A percentile compares a stretch with the other conserved stretches of the same genome.
Evolutionary conservation across 352 stramenopile genomes (phyloP).

Genomic region (Pythium sukuiense): DNA sequence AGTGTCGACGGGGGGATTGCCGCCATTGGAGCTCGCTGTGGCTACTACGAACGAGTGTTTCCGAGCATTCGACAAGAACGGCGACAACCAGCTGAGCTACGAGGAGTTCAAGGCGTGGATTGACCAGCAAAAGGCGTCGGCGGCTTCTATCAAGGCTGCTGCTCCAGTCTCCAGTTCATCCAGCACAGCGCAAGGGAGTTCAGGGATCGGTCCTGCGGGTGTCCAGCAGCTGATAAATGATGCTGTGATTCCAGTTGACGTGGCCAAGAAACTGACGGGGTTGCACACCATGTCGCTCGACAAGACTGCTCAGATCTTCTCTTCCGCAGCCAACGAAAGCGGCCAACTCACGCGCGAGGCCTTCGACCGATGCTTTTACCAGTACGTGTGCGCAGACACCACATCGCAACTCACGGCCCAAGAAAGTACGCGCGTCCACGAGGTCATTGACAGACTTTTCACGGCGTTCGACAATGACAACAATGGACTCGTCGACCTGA

Average conservation of each 20-base stretch:
- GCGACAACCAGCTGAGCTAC: conserved; percentile 74
- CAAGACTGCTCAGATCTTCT: conserved; percentile 62
- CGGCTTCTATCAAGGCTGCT: neutral
- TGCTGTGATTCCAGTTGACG: conserved; percentile 56
- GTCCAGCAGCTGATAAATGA: neutral
- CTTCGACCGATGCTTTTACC: conserved; percentile 80
- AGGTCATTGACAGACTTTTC: conserved; percentile 78
- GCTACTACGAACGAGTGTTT: conserved; percentile 83
- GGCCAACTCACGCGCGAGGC: conserved; percentile 61
- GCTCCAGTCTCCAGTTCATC: conserved; percentile 1
- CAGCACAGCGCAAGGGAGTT: neutral
- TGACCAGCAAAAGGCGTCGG: conserved; percentile 47
- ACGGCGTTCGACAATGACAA: conserved; percentile 74
- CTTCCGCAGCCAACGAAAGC: conserved; percentile 40
- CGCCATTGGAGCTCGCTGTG: conserved; percentile 60
- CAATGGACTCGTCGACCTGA: conserved; percentile 73
- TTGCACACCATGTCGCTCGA: conserved; percentile 62
- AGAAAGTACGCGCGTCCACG: conserved; percentile 60
- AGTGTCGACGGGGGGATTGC: conserved; percentile 48
- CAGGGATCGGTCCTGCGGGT: neutral
- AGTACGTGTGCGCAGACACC: conserved; percentile 51
- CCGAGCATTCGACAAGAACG: conserved; percentile 67
- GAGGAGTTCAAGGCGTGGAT: conserved; percentile 83
- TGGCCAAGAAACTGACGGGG: conserved; percentile 71
- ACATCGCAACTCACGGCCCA: conserved; percentile 35